phyloP scores from a whole-genome alignment of 1,284 basidiomycete species.

The Trichosporon ovoides region DNA sequence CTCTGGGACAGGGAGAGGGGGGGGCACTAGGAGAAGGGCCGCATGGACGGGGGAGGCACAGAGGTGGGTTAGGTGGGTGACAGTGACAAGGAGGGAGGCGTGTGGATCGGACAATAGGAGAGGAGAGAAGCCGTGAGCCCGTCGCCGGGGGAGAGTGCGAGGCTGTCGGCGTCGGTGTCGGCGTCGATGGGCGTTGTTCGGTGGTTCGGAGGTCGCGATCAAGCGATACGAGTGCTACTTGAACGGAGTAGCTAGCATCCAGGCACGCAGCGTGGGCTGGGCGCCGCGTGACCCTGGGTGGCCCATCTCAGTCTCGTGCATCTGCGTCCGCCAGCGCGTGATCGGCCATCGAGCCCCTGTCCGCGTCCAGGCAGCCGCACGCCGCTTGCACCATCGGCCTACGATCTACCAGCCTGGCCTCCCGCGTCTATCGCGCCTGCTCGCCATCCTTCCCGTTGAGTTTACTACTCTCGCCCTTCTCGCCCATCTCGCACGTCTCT shows the following conservation, averaged over 20 bases:
- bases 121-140: background rate
- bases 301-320: no score
- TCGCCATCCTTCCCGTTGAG: background rate
- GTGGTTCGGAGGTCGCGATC: no score
- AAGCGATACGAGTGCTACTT: no score
- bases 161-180: background rate
- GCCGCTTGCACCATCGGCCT: no score
- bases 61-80: background rate
- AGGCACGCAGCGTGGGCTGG: no score
- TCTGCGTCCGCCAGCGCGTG: no score
- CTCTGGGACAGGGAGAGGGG: background rate
- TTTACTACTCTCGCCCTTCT: background rate
- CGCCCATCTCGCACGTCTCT: background rate
- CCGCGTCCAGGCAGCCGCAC: no score
- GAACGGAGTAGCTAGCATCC: no score
- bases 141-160: background rate
- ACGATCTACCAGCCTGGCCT: no score
- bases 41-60: background rate
- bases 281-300: no score
- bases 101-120: background rate
- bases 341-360: background rate
- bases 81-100: no score
- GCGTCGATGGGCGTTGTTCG: no score
- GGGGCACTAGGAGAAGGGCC: background rate
- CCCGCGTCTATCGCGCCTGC: background rate